phyloP scores from a whole-genome alignment of 345 rosid genomes.

The Linum usitatissimum region DNA sequence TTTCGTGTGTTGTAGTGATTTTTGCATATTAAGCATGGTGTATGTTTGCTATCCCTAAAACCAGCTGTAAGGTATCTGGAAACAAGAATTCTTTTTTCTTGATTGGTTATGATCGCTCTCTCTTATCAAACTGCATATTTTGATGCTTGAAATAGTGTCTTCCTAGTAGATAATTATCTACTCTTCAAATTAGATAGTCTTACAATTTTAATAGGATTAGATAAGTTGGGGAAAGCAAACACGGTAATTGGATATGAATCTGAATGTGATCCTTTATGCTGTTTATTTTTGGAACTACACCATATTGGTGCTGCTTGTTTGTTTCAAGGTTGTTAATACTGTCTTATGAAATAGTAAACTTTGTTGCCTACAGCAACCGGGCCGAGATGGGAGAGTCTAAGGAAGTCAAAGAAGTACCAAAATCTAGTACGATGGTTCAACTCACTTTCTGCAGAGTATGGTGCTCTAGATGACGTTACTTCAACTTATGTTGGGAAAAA shows the following conservation, averaged over 20 bases:
- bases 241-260: neutral
- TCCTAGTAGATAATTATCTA: neutral
- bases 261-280: neutral
- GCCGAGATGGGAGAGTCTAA: constrained; percentile 83
- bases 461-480: constrained; percentile 35
- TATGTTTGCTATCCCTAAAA: neutral
- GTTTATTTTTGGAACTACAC: neutral
- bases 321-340: neutral
- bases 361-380: constrained; percentile 43
- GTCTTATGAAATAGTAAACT: no score
- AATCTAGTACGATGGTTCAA: constrained; percentile 79
- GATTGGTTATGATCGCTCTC: neutral
- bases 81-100: neutral
- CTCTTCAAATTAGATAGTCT: no score
- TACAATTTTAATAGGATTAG: neutral
- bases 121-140: neutral
- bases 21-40: neutral
- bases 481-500: constrained; percentile 45
- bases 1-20: no score
- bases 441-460: constrained; percentile 51
- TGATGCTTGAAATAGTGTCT: neutral
- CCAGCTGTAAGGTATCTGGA: no score
- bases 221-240: neutral
- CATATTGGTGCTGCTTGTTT: neutral
- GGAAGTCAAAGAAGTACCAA: constrained; percentile 83